Evolutionary conservation across 805 yeast species (phyloP).

Genomic region (Lipomyces yamadae): DNA sequence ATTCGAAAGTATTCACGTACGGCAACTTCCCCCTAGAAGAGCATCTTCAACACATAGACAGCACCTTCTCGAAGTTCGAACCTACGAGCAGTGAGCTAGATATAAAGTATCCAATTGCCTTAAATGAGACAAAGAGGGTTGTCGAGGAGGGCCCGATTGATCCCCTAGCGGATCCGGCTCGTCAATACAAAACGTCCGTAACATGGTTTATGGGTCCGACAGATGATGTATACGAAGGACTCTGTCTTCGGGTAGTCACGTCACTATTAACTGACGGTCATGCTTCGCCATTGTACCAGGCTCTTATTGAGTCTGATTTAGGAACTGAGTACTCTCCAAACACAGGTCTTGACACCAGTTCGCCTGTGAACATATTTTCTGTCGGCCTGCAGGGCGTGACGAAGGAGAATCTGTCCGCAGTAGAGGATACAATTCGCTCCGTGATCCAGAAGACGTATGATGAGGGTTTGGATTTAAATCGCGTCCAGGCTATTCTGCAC

Average conservation of each 20-base stretch:
- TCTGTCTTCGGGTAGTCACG: conserved; percentile 71
- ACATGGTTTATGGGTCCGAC: conserved; percentile 90
- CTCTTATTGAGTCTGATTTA: conserved; percentile 79
- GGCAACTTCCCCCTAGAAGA: conserved; percentile 72
- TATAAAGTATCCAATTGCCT: conserved; percentile 52
- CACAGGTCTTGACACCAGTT: conserved; percentile 82
- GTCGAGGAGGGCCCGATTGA: conserved; percentile 76
- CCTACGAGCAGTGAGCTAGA: conserved; percentile 46
- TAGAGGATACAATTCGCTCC: conserved; percentile 55
- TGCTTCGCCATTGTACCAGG: conserved; percentile 84
- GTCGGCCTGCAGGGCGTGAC: conserved; percentile 82
- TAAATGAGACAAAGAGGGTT: conserved; percentile 48
- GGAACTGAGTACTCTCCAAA: conserved; percentile 89
- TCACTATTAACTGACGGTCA: conserved; percentile 86
- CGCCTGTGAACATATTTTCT: conserved; percentile 76
- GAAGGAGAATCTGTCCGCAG: conserved; percentile 50
- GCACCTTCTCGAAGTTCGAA: conserved; percentile 60
- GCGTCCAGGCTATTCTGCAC: conserved; percentile 85
- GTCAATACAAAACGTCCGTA: conserved; percentile 77
- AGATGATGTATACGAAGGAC: conserved; percentile 66
- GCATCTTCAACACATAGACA: conserved; percentile 62
- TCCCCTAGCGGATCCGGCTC: conserved; percentile 66
- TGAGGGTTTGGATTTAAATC: conserved; percentile 56
- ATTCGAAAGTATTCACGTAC: conserved; percentile 83
- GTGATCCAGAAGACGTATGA: conserved; percentile 54